Base-by-base conservation (phyloP, 208 protist genomes). In the Crithidia sp. region DNA sequence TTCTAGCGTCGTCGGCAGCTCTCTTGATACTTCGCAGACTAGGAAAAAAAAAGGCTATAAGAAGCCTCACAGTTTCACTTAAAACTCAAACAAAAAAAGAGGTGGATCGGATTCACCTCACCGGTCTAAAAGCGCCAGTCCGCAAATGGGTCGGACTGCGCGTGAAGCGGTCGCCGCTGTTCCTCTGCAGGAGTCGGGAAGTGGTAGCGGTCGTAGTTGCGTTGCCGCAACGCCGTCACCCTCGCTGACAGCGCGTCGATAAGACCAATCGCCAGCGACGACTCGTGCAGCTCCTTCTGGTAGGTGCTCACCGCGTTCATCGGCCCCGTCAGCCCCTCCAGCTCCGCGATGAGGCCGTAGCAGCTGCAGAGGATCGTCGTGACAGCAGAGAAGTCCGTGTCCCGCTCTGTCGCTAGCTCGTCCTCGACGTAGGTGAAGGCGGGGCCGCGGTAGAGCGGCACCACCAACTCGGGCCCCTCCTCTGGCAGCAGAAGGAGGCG, bases 261-360 rank as follows among this genome's bases (percentile, higher is more conserved):
- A 5, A 76, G 13, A 17, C 44, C 52, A 5, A 72, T 40, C 5
- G 71, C 57, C 39, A 79, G 19, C 9, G 78, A 56, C 2, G 67
- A 65, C 73, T 83, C 78, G 52, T 83, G 78, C 63, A 83, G 44
- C 73, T 83, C 67, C 67, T 79, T 83, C 50, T 83, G 66, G 41
- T 79, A 83, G 64, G 47, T 52, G 67, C 56, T 83, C 39, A 77
- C 6, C 16, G 40, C 45, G 61, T 74, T 79, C 36, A 79, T 49
- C 3, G 55, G 7, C 6, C 64, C 45, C 4, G 59, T 49, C n/a
- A 74, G 43, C 5, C 58, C n/a, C 66, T 76, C 70, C 5, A 80
- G 37, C 55, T 84, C 79, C 8, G 55, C 28, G 9, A 84, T 84
- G 62, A 84, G 61, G 41, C 40, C 53, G 37, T 74, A 14, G 69